Evolutionary conservation across 192 early-diverging fungal genomes (phyloP), one percentile per base, ranked within the genome.

Genomic region (Oehlia diaphana): DNA sequence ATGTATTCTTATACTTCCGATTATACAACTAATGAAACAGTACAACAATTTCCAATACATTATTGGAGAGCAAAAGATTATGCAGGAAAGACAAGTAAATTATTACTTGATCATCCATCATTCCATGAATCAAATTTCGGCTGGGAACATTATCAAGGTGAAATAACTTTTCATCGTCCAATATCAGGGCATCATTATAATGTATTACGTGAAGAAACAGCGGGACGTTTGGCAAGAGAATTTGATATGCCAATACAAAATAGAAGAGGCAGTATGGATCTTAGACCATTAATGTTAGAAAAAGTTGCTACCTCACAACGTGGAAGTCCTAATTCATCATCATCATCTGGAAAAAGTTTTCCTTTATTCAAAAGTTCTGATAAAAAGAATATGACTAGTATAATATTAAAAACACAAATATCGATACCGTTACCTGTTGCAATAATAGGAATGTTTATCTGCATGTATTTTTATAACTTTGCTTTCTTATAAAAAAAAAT

Each of bases 41-140:
- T 77, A 4, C 75, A 77, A 64, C 37, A 62, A 64, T 77, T 64
- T 12, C 63, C 58, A 14, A 63, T 77, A 4, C 75, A 77, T 42
- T 77, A 77, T 26, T 77, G 75, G 75, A 33, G 75, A 2, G 58
- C 58, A 19, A 77, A 77, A 23, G 75, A 77, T 77, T 65, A 42
- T 23, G n/a, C 61, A 16, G 49, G 23, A 73, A 77, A 77, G 33
- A 77, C 75, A 4, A 65, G 62, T 23, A 44, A 39, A 14, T 53
- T 77, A 31, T 31, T 77, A 47, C 62, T 77, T 23, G 75, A 77
- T 65, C 75, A 77, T 77, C 75, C 75, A 39, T 77, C 13, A 26
- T 77, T 77, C 9, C 31, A 77, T 64, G 63, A 65, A 16, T 33
- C 58, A 10, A 35, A 42, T 65, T 77, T 63, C 12, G 75, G 75